Evolutionary conservation across 2,329 filamentous ascomycete species (phyloP), one percentile per base, ranked within the genome.

Genomic region (Coccinonectria pachysandricola): DNA sequence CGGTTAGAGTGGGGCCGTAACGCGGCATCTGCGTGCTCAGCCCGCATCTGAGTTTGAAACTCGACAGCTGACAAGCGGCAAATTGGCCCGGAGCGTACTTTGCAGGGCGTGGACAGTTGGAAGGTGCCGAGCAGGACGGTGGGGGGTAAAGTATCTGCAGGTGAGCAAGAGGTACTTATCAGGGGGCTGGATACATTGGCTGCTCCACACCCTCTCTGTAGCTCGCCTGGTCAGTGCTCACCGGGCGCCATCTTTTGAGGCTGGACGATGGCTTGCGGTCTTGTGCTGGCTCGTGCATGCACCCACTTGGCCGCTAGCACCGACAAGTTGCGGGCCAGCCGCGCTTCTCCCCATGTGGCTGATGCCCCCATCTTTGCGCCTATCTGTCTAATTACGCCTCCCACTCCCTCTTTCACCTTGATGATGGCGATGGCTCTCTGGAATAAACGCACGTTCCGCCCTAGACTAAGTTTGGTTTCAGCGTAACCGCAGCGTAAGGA

Each of bases 271-370:
- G 17, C 17, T 10, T 19, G 12, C 7, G 20, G n/a, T n/a, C n/a
- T n/a, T n/a, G n/a, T n/a, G n/a, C n/a, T n/a, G n/a, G n/a, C n/a
- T n/a, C n/a, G n/a, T n/a, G n/a, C n/a, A n/a, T n/a, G n/a, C n/a
- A n/a, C n/a, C n/a, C n/a, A n/a, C n/a, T n/a, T n/a, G n/a, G n/a
- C n/a, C n/a, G n/a, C n/a, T n/a, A n/a, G n/a, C n/a, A n/a, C n/a
- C 30, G 16, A 26, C 23, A 29, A 23, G 26, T 30, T 36, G 36
- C 34, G 36, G 36, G 36, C 28, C 36, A 34, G 34, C 31, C 23
- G 31, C 24, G 28, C 27, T 28, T 26, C 24, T 26, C 21, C 27
- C 29, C 19, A 30, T 33, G 31, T 33, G 27, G 27, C 23, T 34
- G 27, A 34, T 18, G 27, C 9, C 19, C 13, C 19, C 7, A 27